Evolutionary conservation across 1,284 basidiomycete species (phyloP).

Genomic region (Pterula multifida): DNA sequence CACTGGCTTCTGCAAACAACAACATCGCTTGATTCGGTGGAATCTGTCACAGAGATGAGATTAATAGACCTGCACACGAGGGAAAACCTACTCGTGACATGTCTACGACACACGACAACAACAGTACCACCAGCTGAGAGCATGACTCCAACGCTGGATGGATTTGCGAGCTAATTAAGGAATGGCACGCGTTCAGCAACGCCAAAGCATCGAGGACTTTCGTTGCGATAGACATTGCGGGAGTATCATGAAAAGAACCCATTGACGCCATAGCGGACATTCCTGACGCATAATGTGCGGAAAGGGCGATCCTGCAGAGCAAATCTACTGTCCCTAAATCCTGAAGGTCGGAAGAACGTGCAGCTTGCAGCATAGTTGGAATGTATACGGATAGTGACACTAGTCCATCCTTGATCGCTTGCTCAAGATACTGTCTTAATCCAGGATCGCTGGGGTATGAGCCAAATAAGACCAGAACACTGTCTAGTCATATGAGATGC

Average conservation of each 20-base stretch:
- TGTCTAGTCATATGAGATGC: slow-evolving; percentile 29
- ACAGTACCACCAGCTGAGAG: slow-evolving; percentile 43
- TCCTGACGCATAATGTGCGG: slow-evolving; percentile 49
- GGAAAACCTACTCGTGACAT: slow-evolving; percentile 21
- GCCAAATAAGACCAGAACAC: slow-evolving; percentile 51
- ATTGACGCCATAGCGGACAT: slow-evolving; percentile 34
- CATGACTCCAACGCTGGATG: slow-evolving; percentile 48
- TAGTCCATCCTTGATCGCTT: slow-evolving; percentile 41
- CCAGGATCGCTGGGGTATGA: slow-evolving; percentile 53
- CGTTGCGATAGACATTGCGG: slow-evolving; percentile 33
- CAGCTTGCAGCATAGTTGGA: slow-evolving; percentile 36
- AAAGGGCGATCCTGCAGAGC: slow-evolving; percentile 51
- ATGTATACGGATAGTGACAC: slow-evolving; percentile 49
- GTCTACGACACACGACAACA: slow-evolving; percentile 28
- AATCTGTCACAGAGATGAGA: slow-evolving; percentile 46
- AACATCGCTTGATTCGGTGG: slow-evolving; percentile 45
- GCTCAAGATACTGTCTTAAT: slow-evolving; percentile 48
- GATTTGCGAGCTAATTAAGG: slow-evolving; percentile 45
- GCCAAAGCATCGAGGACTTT: slow-evolving; percentile 49
- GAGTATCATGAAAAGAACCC: slow-evolving; percentile 34
- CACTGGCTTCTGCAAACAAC: slow-evolving; percentile 39
- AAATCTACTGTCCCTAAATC: slow-evolving; percentile 52
- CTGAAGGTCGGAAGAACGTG: slow-evolving; percentile 41
- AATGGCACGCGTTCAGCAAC: slow-evolving; percentile 43
- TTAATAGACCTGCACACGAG: slow-evolving; percentile 40